Evolutionary conservation across 768 basidiomycete genomes (phyloP), one percentile per base, ranked within the genome.

Genomic region (Dictyophora rubrovolvata): DNA sequence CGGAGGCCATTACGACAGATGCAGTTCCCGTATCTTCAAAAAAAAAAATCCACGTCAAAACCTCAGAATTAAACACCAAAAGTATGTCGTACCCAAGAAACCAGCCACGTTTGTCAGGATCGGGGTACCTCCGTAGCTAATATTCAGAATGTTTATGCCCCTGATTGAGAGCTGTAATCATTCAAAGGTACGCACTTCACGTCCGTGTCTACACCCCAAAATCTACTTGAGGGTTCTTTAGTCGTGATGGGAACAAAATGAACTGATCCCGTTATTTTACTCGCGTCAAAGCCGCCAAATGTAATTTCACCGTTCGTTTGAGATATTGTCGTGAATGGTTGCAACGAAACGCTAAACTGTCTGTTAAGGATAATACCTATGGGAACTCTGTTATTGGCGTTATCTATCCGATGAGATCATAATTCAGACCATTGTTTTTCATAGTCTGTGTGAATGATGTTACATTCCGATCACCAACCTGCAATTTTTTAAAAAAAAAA

Each of bases 271-370:
- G 35, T 63, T 36, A 63, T 53, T 50, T 55, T 55, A 36, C 20
- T 55, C 6, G 47, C 46, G 53, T 61, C 61, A 17, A 51, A 6
- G 0, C 61, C 66, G 37, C 70, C 71, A 54, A 71, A 70, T 11
- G 64, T 69, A 42, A 72, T 62, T 54, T 63, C 36, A 17, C 69
- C 59, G 55, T 61, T 53, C 6, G 53, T 11, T 11, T 61, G 59
- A 2, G 67, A 54, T 12, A 49, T 64, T 12, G 66, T 52, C 28
- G 58, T 28, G 7, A 47, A 22, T 8, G 71, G 70, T 23, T 56
- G 60, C 57, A 72, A 74, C 55, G 66, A 73, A 18, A 75, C 61
- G 7, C 70, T 70, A 20, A 75, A n/a, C n/a, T n/a, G n/a, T n/a
- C n/a, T n/a, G n/a, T n/a, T n/a, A n/a, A n/a, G n/a, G n/a, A n/a